Base-by-base conservation (phyloP, 345 rosid species). In the Salix udensis region DNA sequence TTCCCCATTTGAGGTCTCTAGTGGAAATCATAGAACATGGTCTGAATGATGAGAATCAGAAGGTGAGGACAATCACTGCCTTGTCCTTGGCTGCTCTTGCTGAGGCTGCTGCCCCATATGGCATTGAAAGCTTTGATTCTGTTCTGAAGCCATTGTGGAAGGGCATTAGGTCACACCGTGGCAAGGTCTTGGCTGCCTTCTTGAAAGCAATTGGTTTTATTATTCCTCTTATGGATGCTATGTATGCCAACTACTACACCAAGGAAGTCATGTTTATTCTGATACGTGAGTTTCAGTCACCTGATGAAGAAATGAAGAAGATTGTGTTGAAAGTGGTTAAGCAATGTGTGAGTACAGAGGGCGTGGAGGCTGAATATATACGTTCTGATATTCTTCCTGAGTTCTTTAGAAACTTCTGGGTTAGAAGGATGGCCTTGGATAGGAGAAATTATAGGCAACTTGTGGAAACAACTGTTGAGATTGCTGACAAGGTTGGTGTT, bases 271-370 rank as follows among this genome's bases (percentile, higher is more conserved):
- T 96, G 98, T 80, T 88, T 86, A 87, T 92, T 76, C 81, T 96
- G 75, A 96, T 94, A 24, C 98, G 98, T n/a, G 99, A 96, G 87
- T 96, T 96, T 80, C 99, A 96, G 81, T 96, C 99, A 8, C 98
- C 99, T 67, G 98, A 96, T 83, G 98, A 94, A 82, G 98, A 96
- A 88, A 96, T 96, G 98, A 94, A 94, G 88, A 96, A 96, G 80
- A 92, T 94, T 84, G 99, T 96, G 66, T 87, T 96, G 46, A 96
- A 96, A 78, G 99, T 96, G 80, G 98, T 96, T 76, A 94, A 96
- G 84, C 98, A 96, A 80, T 96, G 99, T 86, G 99, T 96, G 75
- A 86, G 98, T 77, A 96, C 98, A 3, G 99, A 96, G 83, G 99
- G 98, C 76, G 99, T 96, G 23, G 98, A 96, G 80, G 69, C 99